phyloP scores from a whole-genome alignment of 495 filamentous ascomycete species.

The Xanthoparmelia taractica region DNA sequence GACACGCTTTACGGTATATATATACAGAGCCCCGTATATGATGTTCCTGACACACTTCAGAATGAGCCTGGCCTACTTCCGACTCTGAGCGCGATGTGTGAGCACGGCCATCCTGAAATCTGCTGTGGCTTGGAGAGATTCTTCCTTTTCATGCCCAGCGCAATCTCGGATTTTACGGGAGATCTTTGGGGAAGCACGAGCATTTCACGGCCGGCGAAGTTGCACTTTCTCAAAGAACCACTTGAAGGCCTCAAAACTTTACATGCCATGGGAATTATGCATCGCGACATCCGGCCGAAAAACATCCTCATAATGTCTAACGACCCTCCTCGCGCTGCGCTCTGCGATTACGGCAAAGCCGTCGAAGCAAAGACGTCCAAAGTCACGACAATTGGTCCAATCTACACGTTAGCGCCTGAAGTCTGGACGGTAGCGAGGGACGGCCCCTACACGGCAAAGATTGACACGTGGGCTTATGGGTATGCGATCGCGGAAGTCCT shows the following conservation, averaged over 20 bases:
- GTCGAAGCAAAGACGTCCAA: constrained; percentile 1
- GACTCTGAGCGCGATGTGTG: constrained; percentile 5
- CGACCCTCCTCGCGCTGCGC: constrained; percentile 6
- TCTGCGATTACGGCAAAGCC: constrained; percentile 13
- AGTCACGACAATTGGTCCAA: constrained; percentile 7
- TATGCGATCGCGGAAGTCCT: constrained; percentile 6
- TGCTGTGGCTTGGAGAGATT: constrained; percentile 2
- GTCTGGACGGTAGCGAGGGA: background rate
- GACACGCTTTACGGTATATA: constrained; percentile 2
- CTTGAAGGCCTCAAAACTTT: constrained; percentile 11
- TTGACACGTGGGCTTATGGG: constrained; percentile 15
- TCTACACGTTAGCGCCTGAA: constrained; percentile 15
- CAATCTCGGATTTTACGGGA: constrained; percentile 6
- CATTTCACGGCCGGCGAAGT: background rate
- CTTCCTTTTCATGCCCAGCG: constrained; percentile 7
- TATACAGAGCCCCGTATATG: constrained; percentile 2
- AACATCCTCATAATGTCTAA: constrained; percentile 7
- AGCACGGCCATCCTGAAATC: constrained; percentile 6
- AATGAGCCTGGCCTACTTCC: constrained; percentile 4
- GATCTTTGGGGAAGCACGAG: background rate
- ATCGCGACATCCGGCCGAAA: constrained; percentile 7
- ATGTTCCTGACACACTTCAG: constrained; percentile 7
- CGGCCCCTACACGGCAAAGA: constrained; percentile 12
- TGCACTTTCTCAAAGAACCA: constrained; percentile 5
- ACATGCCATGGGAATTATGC: constrained; percentile 14